These are phyloP conservation scores for Rhizopogon rudus DNA, from an alignment of 768 basidiomycete species.

Conservation along the genomic window DNA sequence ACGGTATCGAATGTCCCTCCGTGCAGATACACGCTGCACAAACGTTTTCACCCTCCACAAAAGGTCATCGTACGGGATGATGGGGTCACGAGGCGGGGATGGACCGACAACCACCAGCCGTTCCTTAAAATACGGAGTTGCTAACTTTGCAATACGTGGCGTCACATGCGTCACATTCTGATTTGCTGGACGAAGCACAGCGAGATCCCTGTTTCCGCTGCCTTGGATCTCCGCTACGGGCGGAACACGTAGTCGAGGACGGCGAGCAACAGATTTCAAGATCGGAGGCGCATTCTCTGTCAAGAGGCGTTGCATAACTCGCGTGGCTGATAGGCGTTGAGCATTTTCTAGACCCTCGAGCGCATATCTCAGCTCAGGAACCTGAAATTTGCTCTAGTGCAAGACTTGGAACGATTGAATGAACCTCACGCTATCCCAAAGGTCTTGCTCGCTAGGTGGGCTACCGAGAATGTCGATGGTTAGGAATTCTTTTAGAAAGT, in stretches of 20 bases:
- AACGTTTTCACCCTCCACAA: conserved; percentile 15
- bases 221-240: conserved; percentile 5
- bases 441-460: conserved; percentile 16
- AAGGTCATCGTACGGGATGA: conserved; percentile 9
- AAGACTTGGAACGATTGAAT: not conserved
- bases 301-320: conserved; percentile 16
- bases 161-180: conserved; percentile 61
- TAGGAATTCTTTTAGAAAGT: conserved; percentile 32
- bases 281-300: conserved; percentile 4
- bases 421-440: conserved; percentile 23
- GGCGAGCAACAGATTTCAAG: conserved; percentile 7
- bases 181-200: conserved; percentile 49
- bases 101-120: conserved; percentile 49
- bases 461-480: conserved; percentile 11
- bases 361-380: conserved; percentile 11
- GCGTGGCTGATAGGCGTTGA: conserved; percentile 16
- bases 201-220: conserved; percentile 47
- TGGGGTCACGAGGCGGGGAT: conserved; percentile 19
- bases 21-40: conserved; percentile 12
- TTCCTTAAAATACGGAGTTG: conserved; percentile 49
- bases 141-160: conserved; percentile 48
- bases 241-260: not conserved
- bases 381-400: conserved; percentile 7
- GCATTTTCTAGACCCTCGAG: conserved; percentile 19
- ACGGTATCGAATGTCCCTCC: conserved; percentile 14